These are phyloP conservation scores for Metschnikowia lochheadii DNA, from an alignment of 805 yeast species.

Conservation along the genomic window DNA sequence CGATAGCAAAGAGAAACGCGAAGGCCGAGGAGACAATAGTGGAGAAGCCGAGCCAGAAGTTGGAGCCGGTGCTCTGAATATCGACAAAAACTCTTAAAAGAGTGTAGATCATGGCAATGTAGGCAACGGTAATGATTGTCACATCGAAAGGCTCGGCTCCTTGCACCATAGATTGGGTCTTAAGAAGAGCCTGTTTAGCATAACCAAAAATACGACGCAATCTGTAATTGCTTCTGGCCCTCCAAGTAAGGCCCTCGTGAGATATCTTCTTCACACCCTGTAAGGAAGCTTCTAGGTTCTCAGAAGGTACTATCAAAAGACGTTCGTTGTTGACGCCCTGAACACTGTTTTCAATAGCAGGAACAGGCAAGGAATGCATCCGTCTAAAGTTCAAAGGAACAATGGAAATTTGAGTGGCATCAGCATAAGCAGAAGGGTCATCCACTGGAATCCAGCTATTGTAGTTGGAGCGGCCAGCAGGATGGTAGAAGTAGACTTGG, in stretches of 20 bases:
- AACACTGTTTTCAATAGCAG: conserved; percentile 38
- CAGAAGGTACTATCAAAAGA: conserved; percentile 35
- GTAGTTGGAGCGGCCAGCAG: conserved; percentile 32
- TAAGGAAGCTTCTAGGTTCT: conserved; percentile 23
- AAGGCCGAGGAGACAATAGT: conserved; percentile 74
- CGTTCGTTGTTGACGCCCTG: conserved; percentile 39
- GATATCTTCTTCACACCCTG: conserved; percentile 22
- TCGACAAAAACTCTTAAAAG: conserved; percentile 69
- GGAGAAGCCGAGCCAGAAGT: conserved; percentile 80
- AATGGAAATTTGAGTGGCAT: conserved; percentile 45
- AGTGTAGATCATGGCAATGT: conserved; percentile 84
- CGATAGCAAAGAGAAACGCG: conserved; percentile 74
- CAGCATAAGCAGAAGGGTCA: conserved; percentile 36
- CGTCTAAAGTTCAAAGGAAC: conserved; percentile 58
- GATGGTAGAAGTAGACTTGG: conserved; percentile 30
- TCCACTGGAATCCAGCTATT: conserved; percentile 48
- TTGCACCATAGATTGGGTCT: conserved; percentile 44
- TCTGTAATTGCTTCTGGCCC: conserved; percentile 53
- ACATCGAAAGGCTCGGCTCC: conserved; percentile 87
- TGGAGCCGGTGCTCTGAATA: conserved; percentile 76
- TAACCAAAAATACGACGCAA: conserved; percentile 55
- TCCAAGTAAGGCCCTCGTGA: conserved; percentile 54
- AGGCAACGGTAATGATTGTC: conserved; percentile 72
- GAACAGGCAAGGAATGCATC: conserved; percentile 37
- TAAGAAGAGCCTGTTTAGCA: conserved; percentile 35